Conservation (phyloP, 352 stramenopile genomes). For the Phytophthora ohioensis region DNA sequence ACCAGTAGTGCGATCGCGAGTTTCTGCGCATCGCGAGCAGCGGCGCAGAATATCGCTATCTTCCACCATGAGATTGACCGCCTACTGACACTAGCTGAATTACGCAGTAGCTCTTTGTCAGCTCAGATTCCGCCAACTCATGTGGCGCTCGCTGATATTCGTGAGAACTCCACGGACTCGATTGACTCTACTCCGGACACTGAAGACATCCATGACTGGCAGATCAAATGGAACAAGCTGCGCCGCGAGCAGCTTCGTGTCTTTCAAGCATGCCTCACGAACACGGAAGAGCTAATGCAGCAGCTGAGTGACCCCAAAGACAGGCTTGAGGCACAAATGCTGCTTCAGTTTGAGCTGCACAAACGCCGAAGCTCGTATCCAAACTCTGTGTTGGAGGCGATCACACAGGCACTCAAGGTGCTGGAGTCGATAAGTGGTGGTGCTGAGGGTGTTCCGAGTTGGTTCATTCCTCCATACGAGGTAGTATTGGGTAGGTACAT, state of each 20-base stretch:
- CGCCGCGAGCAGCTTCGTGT: constrained; percentile 29
- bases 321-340: constrained; percentile 33
- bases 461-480: constrained; percentile 45
- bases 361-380: constrained; percentile 38
- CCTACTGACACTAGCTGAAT: constrained; percentile 24
- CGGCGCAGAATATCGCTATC: constrained; percentile 24
- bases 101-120: constrained; percentile 9
- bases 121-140: constrained; percentile 10
- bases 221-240: constrained; percentile 27
- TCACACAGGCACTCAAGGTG: constrained; percentile 18
- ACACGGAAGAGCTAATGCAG: constrained; percentile 14
- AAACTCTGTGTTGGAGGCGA: constrained; percentile 30
- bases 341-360: constrained; percentile 38
- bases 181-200: constrained; percentile 7
- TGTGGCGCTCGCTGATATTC: constrained; percentile 24
- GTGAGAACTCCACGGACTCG: constrained; percentile 19
- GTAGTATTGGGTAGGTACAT: constrained; percentile 30
- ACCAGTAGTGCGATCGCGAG: constrained; percentile 20
- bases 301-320: constrained; percentile 20
- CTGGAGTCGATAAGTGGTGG: constrained; percentile 14
- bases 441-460: constrained; percentile 30
- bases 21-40: constrained; percentile 36
- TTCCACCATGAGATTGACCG: constrained; percentile 42
- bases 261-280: constrained; percentile 30
- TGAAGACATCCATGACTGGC: constrained; percentile 32